Conservation (phyloP, 257 asterid genomes). For the Henckelia pumila region DNA sequence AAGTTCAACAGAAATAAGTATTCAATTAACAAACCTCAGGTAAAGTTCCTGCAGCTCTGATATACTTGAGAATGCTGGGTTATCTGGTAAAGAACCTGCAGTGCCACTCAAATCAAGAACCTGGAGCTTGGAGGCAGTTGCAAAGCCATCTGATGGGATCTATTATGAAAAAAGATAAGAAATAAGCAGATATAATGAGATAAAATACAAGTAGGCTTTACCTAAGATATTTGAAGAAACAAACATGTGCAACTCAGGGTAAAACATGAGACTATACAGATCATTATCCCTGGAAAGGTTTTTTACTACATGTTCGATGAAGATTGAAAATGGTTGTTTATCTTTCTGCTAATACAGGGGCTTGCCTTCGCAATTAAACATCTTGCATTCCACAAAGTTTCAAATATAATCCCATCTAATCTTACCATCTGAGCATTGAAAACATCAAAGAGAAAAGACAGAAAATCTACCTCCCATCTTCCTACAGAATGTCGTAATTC, state of each 20-base stretch:
- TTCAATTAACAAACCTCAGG: constrained; percentile 58
- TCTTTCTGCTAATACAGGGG: not conserved
- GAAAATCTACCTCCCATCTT: not conserved
- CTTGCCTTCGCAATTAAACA: not conserved
- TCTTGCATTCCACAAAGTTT: constrained; percentile 7
- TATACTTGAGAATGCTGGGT: constrained; percentile 68
- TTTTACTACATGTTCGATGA: too few relatives aligned
- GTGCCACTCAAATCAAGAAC: constrained; percentile 89
- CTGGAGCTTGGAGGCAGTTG: constrained; percentile 71
- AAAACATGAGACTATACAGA: constrained; percentile 4
- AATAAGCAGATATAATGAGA: constrained; percentile 16
- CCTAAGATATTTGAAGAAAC: constrained; percentile 23
- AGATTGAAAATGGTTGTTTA: too few relatives aligned
- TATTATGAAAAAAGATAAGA: constrained; percentile 26
- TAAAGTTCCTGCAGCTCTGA: constrained; percentile 85
- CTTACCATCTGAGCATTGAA: not conserved
- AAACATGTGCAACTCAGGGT: not conserved
- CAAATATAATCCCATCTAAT: constrained; percentile 3
- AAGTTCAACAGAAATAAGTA: constrained; percentile 13
- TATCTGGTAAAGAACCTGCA: constrained; percentile 57
- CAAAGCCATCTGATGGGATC: constrained; percentile 83
- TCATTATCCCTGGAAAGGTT: not conserved
- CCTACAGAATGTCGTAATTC: constrained; percentile 1
- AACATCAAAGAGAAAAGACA: not conserved
- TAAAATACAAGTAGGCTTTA: constrained; percentile 15